Base-by-base conservation (phyloP, 176 grass and related monocot genomes). In the Ensete ventricosum region DNA sequence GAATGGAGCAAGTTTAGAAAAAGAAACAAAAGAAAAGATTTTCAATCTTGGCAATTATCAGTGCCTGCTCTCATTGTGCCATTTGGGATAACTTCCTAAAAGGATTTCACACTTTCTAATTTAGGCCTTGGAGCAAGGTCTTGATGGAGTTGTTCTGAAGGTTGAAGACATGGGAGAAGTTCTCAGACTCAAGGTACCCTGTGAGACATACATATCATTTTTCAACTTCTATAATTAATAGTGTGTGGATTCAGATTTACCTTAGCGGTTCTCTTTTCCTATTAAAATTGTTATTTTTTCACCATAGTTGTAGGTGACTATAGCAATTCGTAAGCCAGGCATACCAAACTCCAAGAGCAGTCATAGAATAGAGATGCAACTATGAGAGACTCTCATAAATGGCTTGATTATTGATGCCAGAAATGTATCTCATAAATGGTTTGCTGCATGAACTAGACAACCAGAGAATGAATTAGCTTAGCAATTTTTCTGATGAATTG, bases 41-140 rank as follows among this genome's bases (percentile, higher is more conserved):
- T 25, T 17, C 14, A 29, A 16, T 67, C 11, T 67, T 67, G 64
- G 27, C 43, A 34, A 16, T 34, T 29, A 43, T 22, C 63, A 6
- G 12, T 20, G 2, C 5, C 34, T 43, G 34, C 34, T 66, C 23
- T 66, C 13, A 2, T 11, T 67, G 27, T 67, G 14, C 12, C 10
- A 14, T 67, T 67, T 29, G 64, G 34, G 6, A 50, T 50, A 11
- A 19, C 22, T 20, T 59, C 49, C 50, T 53, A 23, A 72, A 75
- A 75, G 14, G 16, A 79, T 23, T 49, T 53, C 9, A 25, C 52
- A 16, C 55, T 69, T 48, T n/a, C 53, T 79, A 87, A 64, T 90
- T 17, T 77, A 99, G 86, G 95, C 90, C 81, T 87, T 99, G 78
- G 95, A 94, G 79, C 86, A 89, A 91, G 90, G 90, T 59, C 88